Percentiles rank a stretch among this genome's conserved stretches.
These are phyloP conservation scores for Pseudozyma flocculosa DNA, from an alignment of 1,284 basidiomycete species.

Conservation along the genomic window DNA sequence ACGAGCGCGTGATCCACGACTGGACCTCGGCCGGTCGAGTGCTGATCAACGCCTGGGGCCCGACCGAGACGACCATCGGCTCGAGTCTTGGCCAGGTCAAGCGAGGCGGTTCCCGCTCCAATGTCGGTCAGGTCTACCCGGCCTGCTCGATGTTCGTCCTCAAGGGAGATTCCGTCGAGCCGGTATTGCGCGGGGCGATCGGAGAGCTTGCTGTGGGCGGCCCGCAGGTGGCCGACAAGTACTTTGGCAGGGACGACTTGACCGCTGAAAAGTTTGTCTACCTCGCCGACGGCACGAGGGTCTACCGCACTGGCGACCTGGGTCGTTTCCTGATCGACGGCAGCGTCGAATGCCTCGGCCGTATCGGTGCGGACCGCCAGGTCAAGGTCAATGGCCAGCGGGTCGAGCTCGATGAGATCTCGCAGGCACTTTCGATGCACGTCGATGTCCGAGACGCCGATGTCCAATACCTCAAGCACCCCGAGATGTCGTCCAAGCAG, in stretches of 20 bases:
- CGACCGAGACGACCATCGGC: conserved; percentile 56
- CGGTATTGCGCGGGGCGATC: conserved; percentile 31
- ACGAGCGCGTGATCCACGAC: conserved; percentile 45
- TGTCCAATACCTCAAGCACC: conserved; percentile 51
- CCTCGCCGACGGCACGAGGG: conserved; percentile 38
- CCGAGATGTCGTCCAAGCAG: conserved; percentile 40
- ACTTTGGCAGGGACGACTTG: conserved; percentile 45
- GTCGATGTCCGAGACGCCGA: conserved; percentile 34
- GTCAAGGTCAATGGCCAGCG: conserved; percentile 57
- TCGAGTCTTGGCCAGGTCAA: conserved; percentile 53
- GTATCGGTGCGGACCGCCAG: conserved; percentile 46
- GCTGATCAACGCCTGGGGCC: conserved; percentile 56
- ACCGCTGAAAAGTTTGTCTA: conserved; percentile 44
- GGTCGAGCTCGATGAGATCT: conserved; percentile 55
- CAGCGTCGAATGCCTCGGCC: conserved; percentile 50
- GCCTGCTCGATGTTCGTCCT: conserved; percentile 43
- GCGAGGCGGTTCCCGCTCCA: conserved; percentile 27
- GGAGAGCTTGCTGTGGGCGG: conserved; percentile 55
- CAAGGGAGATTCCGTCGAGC: conserved; percentile 20
- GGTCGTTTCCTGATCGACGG: conserved; percentile 50
- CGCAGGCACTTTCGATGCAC: conserved; percentile 31
- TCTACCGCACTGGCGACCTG: conserved; percentile 55
- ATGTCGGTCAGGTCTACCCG: conserved; percentile 47
- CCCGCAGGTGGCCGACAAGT: conserved; percentile 54
- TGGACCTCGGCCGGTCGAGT: conserved; percentile 45